These are phyloP conservation scores for Vicia sativa DNA, from an alignment of 306 rosid species.

Conservation along the genomic window DNA sequence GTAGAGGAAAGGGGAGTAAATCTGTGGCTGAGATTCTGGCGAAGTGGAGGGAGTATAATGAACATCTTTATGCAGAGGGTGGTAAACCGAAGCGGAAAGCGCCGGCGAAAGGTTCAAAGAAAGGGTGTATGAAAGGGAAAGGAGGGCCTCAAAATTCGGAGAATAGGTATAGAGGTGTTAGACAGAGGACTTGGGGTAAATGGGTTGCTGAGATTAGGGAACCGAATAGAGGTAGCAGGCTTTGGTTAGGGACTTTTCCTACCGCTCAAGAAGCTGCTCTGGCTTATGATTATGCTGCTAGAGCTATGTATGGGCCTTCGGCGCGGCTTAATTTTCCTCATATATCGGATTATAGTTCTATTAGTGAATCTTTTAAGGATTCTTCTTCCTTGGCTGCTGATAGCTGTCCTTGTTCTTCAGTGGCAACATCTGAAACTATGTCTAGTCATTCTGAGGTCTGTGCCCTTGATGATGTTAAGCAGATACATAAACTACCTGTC, in stretches of 20 bases:
- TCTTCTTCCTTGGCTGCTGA: conserved; percentile 34
- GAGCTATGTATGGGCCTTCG: conserved; percentile 77
- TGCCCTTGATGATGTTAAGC: conserved; percentile 48
- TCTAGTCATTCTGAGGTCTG: conserved; percentile 68
- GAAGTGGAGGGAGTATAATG: conserved; percentile 73
- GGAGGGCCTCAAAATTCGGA: conserved; percentile 87
- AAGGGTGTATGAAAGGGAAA: conserved; percentile 98
- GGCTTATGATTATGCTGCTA: conserved; percentile 89
- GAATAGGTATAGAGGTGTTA: conserved; percentile 86
- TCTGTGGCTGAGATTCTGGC: conserved; percentile 72
- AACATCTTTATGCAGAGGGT: conserved; percentile 37
- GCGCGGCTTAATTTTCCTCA: conserved; percentile 84
- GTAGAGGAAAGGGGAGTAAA: conserved; percentile 53
- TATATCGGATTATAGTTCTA: conserved; percentile 36
- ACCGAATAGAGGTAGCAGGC: conserved; percentile 75
- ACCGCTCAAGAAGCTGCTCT: conserved; percentile 73
- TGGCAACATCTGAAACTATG: conserved; percentile 45
- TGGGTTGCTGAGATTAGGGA: conserved; percentile 97
- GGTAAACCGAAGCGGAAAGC: conserved; percentile 49
- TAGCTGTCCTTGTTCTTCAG: conserved; percentile 45
- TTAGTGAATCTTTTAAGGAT: conserved; percentile 39
- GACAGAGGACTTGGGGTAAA: conserved; percentile 98
- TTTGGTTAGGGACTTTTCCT: conserved; percentile 86
- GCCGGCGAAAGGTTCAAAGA: conserved; percentile 94
- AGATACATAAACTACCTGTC: not conserved